Evolutionary conservation across 2,329 filamentous ascomycete genomes (phyloP).

Genomic region (Aspergillus intermedius): DNA sequence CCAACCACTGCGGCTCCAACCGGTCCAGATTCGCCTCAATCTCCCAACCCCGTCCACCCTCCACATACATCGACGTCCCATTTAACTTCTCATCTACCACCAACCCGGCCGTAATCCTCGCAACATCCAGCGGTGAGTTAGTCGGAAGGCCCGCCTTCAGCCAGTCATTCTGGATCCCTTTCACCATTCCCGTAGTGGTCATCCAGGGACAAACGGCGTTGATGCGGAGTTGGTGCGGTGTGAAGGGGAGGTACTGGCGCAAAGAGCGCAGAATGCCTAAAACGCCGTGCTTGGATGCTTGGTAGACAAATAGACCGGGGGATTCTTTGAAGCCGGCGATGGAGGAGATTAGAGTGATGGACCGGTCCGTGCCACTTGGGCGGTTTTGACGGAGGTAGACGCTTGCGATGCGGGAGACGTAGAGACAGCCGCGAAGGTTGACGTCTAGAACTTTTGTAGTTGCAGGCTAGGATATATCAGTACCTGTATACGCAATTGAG

Average conservation of each 20-base stretch:
- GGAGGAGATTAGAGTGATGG: conserved; percentile 40
- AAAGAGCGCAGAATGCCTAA: conserved; percentile 45
- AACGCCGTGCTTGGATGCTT: conserved; percentile 46
- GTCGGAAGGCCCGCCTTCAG: conserved; percentile 32
- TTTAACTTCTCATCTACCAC: conserved; percentile 29
- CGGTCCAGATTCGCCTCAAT: conserved; percentile 38
- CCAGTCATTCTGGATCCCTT: conserved; percentile 32
- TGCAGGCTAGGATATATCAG: conserved; percentile 16
- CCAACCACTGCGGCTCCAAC: conserved; percentile 40
- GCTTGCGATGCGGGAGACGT: conserved; percentile 44
- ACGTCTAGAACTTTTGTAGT: conserved; percentile 40
- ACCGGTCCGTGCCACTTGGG: conserved; percentile 30
- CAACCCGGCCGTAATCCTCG: conserved; percentile 32
- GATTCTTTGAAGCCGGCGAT: conserved; percentile 46
- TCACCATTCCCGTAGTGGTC: conserved; percentile 33
- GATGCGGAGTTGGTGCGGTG: conserved; percentile 35
- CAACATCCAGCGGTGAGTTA: conserved; percentile 37
- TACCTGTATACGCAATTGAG: not conserved
- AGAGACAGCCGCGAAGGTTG: conserved; percentile 43
- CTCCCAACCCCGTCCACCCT: conserved; percentile 40
- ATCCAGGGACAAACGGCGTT: conserved; percentile 43
- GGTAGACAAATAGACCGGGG: conserved; percentile 44
- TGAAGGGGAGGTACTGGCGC: conserved; percentile 27
- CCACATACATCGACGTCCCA: conserved; percentile 39
- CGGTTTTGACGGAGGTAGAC: conserved; percentile 44